Evolutionary conservation across 208 protist species (phyloP).

Genomic region (Porcisia deanei): DNA sequence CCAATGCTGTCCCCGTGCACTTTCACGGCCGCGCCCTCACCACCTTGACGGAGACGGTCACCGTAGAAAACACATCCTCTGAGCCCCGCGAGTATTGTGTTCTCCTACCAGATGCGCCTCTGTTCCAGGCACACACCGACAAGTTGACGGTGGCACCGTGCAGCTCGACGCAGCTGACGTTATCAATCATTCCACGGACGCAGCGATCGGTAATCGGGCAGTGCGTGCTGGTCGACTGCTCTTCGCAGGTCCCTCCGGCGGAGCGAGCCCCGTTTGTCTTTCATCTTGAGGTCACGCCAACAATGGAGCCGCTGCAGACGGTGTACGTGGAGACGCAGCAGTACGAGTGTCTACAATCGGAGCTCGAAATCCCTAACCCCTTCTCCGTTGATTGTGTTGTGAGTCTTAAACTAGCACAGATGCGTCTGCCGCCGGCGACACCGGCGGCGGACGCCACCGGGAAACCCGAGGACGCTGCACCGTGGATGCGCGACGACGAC

Average conservation of each 20-base stretch:
- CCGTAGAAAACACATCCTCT: conserved; percentile 76
- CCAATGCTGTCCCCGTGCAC: conserved; percentile 49
- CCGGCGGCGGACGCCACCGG: background rate
- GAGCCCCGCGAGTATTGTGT: conserved; percentile 80
- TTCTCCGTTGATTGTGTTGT: conserved; percentile 80
- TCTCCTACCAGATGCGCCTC: conserved; percentile 50
- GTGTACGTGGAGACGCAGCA: conserved; percentile 67
- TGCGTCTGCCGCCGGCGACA: conserved; percentile 14
- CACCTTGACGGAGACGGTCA: conserved; percentile 66
- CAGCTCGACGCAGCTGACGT: conserved; percentile 38
- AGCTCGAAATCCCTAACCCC: conserved; percentile 82
- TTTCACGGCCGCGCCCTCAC: conserved; percentile 87
- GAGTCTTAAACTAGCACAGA: conserved; percentile 74
- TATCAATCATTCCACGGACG: conserved; percentile 79
- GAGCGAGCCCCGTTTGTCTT: conserved; percentile 74
- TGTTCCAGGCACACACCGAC: conserved; percentile 53
- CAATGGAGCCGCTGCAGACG: conserved; percentile 66
- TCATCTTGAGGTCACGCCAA: conserved; percentile 61
- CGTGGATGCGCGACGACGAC: conserved; percentile 21
- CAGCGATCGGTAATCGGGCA: conserved; percentile 50
- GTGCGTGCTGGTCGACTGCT: conserved; percentile 71
- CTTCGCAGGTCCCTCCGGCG: conserved; percentile 42
- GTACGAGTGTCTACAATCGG: conserved; percentile 73
- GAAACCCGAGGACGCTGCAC: background rate
- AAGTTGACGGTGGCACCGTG: conserved; percentile 72